Base-by-base conservation (phyloP, 768 basidiomycete species). In the Mycena filopes region DNA sequence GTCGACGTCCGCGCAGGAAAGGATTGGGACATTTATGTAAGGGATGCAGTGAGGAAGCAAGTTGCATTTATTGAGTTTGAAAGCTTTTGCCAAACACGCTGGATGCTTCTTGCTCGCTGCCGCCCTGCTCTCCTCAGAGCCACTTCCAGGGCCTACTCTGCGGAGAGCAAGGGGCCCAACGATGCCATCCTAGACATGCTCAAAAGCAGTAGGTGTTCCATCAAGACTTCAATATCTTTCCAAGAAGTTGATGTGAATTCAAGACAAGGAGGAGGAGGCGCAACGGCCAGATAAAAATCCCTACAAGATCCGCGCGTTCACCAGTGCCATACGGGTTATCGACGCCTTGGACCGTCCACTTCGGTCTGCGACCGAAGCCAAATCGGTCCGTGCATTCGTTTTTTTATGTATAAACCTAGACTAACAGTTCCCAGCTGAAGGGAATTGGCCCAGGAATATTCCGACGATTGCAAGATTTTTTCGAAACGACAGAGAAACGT, bases 291-390 rank as follows among this genome's bases (percentile, higher is more conserved):
- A 61, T 16, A 60, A 76, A n/a, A 87, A 86, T 63, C 63, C 64
- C 6, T 87, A 79, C 77, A 87, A 85, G 76, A 73, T 87, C 20
- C 78, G 80, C 56, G 84, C 86, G 23, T 87, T 84, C 66, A 74
- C 76, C 46, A 80, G 74, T 60, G 87, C 87, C 4, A 85, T 88
- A 56, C 75, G 73, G 10, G 75, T 74, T 31, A 78, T 88, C 46
- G 66, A 74, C 29, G 67, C 75, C 41, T 68, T 86, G 3, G 73
- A 82, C 20, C 72, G 79, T 60, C 83, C 83, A 51, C 79, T 87
- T 55, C 77, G 71, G 45, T 80, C 83, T 9, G 81, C 77, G 38
- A 76, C 76, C 38, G 83, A 87, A 58, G 78, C 82, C 18, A 71
- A 75, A 61, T 65, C 73, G 69, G 83, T 83, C 46, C 29, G 73